A percentile compares a stretch with the other conserved stretches of the same genome.
phyloP scores from a whole-genome alignment of 129 eudicot genomes.

The Pulicaria dysenterica region DNA sequence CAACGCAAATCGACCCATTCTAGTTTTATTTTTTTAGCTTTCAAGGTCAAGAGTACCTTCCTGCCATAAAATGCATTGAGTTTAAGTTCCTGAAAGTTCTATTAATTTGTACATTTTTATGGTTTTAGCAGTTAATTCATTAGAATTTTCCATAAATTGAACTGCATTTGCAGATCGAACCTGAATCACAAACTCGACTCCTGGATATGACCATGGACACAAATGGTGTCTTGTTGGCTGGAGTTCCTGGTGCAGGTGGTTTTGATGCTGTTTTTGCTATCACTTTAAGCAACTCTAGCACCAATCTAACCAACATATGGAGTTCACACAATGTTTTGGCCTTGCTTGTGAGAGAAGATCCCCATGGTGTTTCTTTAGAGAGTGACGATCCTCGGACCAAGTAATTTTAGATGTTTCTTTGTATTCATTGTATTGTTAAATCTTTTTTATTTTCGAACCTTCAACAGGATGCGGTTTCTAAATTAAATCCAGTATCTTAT shows the following conservation, averaged over 20 bases:
- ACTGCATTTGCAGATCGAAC: slow-evolving; percentile 65
- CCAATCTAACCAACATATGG: slow-evolving; percentile 55
- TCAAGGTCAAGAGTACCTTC: not conserved
- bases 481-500: not conserved
- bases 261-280: slow-evolving; percentile 88
- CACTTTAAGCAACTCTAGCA: slow-evolving; percentile 57
- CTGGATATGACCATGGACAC: slow-evolving; percentile 70
- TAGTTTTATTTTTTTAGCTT: not conserved
- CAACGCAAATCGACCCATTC: not conserved
- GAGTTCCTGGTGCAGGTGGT: slow-evolving; percentile 98
- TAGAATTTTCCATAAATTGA: not conserved
- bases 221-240: slow-evolving; percentile 85
- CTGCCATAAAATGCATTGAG: not conserved
- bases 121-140: not conserved
- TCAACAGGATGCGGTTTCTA: slow-evolving; percentile 4
- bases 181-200: slow-evolving; percentile 70
- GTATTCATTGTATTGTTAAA: slow-evolving; percentile 15
- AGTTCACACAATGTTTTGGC: slow-evolving; percentile 73
- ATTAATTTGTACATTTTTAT: not conserved
- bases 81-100: not conserved
- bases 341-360: slow-evolving; percentile 85
- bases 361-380: slow-evolving; percentile 70
- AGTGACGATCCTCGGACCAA: slow-evolving; percentile 64
- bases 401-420: slow-evolving; percentile 32
- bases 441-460: not conserved